These are phyloP conservation scores for Gloeophyllum trabeum DNA, from an alignment of 768 basidiomycete genomes.

Conservation along the genomic window DNA sequence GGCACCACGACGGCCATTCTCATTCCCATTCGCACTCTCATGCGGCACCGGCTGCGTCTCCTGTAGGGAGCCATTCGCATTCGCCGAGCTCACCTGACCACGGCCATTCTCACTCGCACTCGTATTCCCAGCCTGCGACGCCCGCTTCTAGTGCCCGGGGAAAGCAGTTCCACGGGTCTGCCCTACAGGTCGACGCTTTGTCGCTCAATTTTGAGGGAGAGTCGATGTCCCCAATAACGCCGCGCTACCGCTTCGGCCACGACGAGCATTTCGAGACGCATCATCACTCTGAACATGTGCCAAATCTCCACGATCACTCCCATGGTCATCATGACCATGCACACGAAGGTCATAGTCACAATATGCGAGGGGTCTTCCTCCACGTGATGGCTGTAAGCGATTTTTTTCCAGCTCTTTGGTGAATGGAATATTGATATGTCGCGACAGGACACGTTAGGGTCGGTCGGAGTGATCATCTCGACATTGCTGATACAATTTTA, in stretches of 20 bases:
- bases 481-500: slow-evolving; percentile 92
- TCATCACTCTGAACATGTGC: slow-evolving; percentile 26
- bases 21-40: slow-evolving; percentile 20
- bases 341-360: slow-evolving; percentile 88
- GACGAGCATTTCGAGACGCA: slow-evolving; percentile 39
- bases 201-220: too few relatives aligned
- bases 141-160: too few relatives aligned
- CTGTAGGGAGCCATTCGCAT: background rate
- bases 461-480: slow-evolving; percentile 95
- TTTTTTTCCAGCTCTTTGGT: slow-evolving; percentile 3
- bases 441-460: slow-evolving; percentile 82
- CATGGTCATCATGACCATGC: slow-evolving; percentile 32
- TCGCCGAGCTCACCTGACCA: too few relatives aligned
- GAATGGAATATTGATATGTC: slow-evolving; percentile 1
- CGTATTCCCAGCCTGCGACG: too few relatives aligned
- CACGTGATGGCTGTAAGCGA: slow-evolving; percentile 94
- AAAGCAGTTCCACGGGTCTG: too few relatives aligned
- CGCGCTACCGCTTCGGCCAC: slow-evolving; percentile 44
- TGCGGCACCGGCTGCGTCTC: background rate
- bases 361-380: slow-evolving; percentile 98
- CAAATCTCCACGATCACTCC: slow-evolving; percentile 38
- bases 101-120: too few relatives aligned
- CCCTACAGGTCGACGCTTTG: too few relatives aligned
- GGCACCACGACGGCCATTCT: too few relatives aligned
- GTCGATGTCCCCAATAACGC: slow-evolving; percentile 52